These are phyloP conservation scores for Amniculicola lignicola DNA, from an alignment of 495 filamentous ascomycete species.

Conservation along the genomic window DNA sequence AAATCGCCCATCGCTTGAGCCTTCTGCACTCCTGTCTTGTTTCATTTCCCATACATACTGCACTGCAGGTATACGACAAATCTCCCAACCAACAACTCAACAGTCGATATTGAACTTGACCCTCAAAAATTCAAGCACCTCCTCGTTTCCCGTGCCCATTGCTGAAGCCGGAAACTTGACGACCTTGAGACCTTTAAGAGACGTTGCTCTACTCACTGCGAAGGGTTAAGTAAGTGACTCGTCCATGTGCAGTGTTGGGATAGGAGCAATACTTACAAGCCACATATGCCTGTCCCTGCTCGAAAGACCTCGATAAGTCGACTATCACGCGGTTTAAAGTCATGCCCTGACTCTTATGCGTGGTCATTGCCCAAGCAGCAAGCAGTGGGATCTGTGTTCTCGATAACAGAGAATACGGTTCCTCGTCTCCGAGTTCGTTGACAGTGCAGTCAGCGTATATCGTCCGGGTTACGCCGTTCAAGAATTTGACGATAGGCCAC, in stretches of 20 bases:
- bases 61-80: no score
- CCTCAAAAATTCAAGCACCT: no score
- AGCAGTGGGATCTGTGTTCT: conserved; percentile 48
- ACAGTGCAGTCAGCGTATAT: conserved; percentile 52
- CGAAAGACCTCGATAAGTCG: conserved; percentile 41
- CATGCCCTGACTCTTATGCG: conserved; percentile 49
- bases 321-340: conserved; percentile 46
- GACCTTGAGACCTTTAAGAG: conserved; percentile 42
- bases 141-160: no score
- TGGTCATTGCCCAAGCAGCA: conserved; percentile 48
- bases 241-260: neutral
- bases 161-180: conserved; percentile 15
- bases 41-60: no score
- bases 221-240: neutral
- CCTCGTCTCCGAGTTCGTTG: conserved; percentile 46
- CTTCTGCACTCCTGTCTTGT: no score
- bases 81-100: no score
- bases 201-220: conserved; percentile 37
- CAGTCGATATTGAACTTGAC: no score
- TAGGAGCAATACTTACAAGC: conserved; percentile 15
- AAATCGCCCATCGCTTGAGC: no score
- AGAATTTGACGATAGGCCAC: conserved; percentile 43
- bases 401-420: conserved; percentile 33
- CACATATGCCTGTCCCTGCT: conserved; percentile 48
- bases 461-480: conserved; percentile 31